Conservation (phyloP, 2,329 filamentous ascomycete species). For the Colletotrichum gloeosporioides region DNA sequence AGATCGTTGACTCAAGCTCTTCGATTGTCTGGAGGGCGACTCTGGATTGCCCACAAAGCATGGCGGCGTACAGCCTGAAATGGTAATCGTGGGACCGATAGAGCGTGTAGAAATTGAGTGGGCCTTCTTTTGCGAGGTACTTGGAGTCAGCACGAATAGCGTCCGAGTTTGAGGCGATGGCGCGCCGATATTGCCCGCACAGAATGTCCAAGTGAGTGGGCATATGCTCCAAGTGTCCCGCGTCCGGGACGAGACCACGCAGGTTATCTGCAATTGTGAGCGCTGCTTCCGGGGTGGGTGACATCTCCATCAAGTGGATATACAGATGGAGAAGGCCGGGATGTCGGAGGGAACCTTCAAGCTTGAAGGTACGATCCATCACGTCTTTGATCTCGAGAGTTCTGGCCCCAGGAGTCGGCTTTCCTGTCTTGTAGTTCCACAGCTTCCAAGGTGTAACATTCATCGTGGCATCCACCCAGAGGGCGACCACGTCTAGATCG, state of each 20-base stretch:
- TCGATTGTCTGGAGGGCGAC: constrained; percentile 66
- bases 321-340: constrained; percentile 78
- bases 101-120: constrained; percentile 76
- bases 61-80: constrained; percentile 77
- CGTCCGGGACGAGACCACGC: constrained; percentile 69
- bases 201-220: constrained; percentile 78
- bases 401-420: constrained; percentile 22
- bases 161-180: constrained; percentile 69
- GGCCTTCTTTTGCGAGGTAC: constrained; percentile 63
- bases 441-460: constrained; percentile 53
- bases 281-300: constrained; percentile 66
- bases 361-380: constrained; percentile 52
- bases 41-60: constrained; percentile 73
- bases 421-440: constrained; percentile 43
- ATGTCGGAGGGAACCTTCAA: constrained; percentile 57
- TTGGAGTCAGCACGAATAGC: constrained; percentile 73
- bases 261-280: constrained; percentile 66
- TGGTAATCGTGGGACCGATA: constrained; percentile 80
- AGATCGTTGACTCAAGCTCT: constrained; percentile 65
- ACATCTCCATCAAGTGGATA: constrained; percentile 83
- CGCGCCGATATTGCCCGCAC: constrained; percentile 71
- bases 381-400: constrained; percentile 32
- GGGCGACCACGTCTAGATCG: constrained; percentile 42
- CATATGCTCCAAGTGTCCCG: constrained; percentile 78
- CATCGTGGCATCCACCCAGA: constrained; percentile 51